A percentile compares a stretch with the other conserved stretches of the same genome.
Evolutionary conservation across 495 filamentous ascomycete species (phyloP).

Genomic region (Astrocystis sublimbata): DNA sequence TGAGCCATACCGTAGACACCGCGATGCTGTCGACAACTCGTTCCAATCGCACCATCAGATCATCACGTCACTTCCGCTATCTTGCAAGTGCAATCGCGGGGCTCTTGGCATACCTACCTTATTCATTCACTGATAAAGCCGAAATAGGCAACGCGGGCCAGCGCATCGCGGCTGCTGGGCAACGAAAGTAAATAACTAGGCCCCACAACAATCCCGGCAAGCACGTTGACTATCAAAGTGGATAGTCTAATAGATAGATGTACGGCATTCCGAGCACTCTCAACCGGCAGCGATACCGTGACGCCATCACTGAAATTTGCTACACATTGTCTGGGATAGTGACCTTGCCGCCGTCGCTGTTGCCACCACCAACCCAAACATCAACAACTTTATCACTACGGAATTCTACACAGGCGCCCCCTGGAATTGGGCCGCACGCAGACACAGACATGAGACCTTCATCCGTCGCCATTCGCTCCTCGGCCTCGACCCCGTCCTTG

Average conservation of each 20-base stretch:
- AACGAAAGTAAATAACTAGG: slow-evolving; percentile 14
- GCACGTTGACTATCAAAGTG: background rate
- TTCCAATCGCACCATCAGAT: background rate
- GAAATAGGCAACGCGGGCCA: background rate
- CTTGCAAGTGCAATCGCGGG: slow-evolving; percentile 4
- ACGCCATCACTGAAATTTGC: slow-evolving; percentile 42
- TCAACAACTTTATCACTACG: background rate
- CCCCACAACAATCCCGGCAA: slow-evolving; percentile 13
- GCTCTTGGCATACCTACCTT: background rate
- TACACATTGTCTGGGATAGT: slow-evolving; percentile 50
- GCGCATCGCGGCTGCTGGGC: slow-evolving; percentile 13
- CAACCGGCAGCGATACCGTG: slow-evolving; percentile 26
- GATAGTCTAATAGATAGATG: slow-evolving; percentile 14
- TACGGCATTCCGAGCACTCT: slow-evolving; percentile 31
- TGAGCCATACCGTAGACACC: background rate
- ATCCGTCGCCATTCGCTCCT: slow-evolving; percentile 50
- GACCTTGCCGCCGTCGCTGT: slow-evolving; percentile 39
- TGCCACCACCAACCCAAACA: background rate
- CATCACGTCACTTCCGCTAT: background rate
- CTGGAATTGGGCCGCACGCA: slow-evolving; percentile 6
- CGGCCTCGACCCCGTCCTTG: slow-evolving; percentile 68
- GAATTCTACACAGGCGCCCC: slow-evolving; percentile 9
- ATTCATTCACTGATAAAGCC: background rate
- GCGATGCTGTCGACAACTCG: background rate
- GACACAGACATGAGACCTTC: slow-evolving; percentile 12